Conservation (phyloP, 495 filamentous ascomycete species). For the Lasiosphaeris hirsuta region DNA sequence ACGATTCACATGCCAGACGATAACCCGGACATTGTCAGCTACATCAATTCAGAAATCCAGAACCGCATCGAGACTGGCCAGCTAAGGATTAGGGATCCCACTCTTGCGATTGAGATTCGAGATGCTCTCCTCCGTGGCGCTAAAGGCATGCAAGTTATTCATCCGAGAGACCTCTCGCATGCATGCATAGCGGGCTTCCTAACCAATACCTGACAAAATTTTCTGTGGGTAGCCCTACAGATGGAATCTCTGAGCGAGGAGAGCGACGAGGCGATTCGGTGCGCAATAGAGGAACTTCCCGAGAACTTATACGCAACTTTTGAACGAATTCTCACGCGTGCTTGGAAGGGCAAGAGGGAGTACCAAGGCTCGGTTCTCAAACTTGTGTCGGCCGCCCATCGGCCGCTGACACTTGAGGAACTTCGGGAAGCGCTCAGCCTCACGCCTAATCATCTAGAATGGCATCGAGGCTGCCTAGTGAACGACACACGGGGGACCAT, state of each 20-base stretch:
- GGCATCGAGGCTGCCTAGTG: constrained; percentile 32
- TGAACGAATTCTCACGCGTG: constrained; percentile 35
- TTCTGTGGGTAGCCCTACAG: constrained; percentile 48
- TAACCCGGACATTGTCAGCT: background rate
- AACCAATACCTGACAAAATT: no score
- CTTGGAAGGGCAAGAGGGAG: constrained; percentile 16
- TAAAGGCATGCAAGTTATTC: constrained; percentile 45
- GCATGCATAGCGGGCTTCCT: no score
- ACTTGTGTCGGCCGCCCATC: constrained; percentile 30
- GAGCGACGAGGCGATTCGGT: constrained; percentile 41
- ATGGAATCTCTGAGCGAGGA: constrained; percentile 37
- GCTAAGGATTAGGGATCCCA: constrained; percentile 21
- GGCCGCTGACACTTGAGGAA: constrained; percentile 40
- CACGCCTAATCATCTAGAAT: constrained; percentile 31
- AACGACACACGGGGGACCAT: constrained; percentile 37
- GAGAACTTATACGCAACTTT: constrained; percentile 41
- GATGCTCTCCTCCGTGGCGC: constrained; percentile 30
- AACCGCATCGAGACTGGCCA: background rate
- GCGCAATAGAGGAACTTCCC: constrained; percentile 39
- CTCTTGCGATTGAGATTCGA: constrained; percentile 35
- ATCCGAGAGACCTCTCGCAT: no score
- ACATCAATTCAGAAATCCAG: background rate
- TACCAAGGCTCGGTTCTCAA: constrained; percentile 31
- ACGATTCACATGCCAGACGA: background rate
- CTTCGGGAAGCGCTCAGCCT: constrained; percentile 44